A percentile compares a stretch with the other conserved stretches of the same genome.
Conservation (phyloP, 2,329 filamentous ascomycete genomes). For the Madurella mycetomatis region DNA sequence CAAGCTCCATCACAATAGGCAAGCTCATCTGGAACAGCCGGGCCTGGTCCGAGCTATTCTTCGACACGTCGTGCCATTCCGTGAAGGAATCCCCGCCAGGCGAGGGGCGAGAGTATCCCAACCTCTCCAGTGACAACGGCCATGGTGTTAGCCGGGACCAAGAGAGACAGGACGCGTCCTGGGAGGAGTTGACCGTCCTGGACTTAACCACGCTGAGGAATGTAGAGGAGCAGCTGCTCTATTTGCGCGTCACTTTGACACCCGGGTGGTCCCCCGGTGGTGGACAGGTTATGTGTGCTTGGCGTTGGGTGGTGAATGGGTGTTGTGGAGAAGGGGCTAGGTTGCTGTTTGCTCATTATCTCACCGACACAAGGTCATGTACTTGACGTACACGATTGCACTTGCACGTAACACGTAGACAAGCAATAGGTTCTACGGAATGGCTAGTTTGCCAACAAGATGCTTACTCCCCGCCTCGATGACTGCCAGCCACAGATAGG, state of each 20-base stretch:
- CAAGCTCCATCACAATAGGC: slow-evolving; percentile 45
- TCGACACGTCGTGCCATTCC: too few species aligned
- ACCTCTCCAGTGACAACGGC: not conserved
- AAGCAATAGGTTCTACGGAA: too few species aligned
- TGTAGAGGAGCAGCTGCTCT: slow-evolving; percentile 49
- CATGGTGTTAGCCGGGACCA: not conserved
- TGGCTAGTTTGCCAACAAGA: too few species aligned
- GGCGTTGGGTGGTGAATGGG: slow-evolving; percentile 37
- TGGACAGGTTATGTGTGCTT: slow-evolving; percentile 39
- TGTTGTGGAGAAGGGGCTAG: not conserved
- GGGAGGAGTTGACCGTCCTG: slow-evolving; percentile 23
- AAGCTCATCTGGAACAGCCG: slow-evolving; percentile 50
- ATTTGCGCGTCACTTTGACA: slow-evolving; percentile 48
- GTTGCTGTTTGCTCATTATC: too few species aligned
- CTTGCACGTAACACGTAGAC: too few species aligned
- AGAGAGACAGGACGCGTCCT: not conserved
- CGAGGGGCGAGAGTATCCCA: not conserved
- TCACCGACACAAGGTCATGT: too few species aligned
- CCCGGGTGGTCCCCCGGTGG: slow-evolving; percentile 48
- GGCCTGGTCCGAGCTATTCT: slow-evolving; percentile 46
- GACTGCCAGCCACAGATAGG: too few species aligned
- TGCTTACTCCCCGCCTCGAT: too few species aligned
- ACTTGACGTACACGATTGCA: too few species aligned
- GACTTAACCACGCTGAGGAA: slow-evolving; percentile 39
- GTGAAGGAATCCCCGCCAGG: not conserved